Percentiles rank a stretch among this genome's conserved stretches.
Evolutionary conservation across 1,284 basidiomycete species (phyloP).

Genomic region (Afroboletus lepidellus): DNA sequence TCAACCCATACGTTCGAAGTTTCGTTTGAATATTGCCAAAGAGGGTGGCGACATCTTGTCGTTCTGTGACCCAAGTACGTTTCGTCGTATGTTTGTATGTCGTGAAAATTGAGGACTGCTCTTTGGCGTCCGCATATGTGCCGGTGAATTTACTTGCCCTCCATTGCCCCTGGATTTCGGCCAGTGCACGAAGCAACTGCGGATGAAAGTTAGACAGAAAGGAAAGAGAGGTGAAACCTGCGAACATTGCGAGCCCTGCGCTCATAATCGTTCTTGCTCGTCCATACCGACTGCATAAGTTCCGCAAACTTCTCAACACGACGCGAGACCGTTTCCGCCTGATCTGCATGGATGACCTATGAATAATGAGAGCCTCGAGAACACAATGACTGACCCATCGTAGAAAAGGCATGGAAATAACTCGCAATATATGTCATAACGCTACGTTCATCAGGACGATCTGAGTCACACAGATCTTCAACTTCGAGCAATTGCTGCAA

Average conservation of each 20-base stretch:
- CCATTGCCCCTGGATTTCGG: slow-evolving; percentile 67
- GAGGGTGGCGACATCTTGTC: slow-evolving; percentile 84
- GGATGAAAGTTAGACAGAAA: slow-evolving; percentile 11
- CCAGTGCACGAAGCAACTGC: slow-evolving; percentile 66
- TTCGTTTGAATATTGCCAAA: slow-evolving; percentile 96
- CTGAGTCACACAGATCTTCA: slow-evolving; percentile 89
- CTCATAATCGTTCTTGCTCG: slow-evolving; percentile 91
- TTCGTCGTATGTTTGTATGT: slow-evolving; percentile 87
- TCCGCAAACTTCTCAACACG: slow-evolving; percentile 96
- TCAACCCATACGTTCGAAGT: slow-evolving; percentile 84
- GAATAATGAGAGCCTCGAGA: neutral
- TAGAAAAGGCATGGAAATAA: slow-evolving; percentile 97
- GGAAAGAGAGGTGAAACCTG: slow-evolving; percentile 6
- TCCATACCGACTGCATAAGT: slow-evolving; percentile 87
- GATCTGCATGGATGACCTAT: slow-evolving; percentile 55
- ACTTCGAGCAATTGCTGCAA: slow-evolving; percentile 90
- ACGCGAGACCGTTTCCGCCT: slow-evolving; percentile 91
- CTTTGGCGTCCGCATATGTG: slow-evolving; percentile 81
- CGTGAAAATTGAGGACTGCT: slow-evolving; percentile 72
- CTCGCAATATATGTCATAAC: slow-evolving; percentile 96
- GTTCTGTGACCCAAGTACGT: slow-evolving; percentile 85
- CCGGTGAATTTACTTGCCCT: slow-evolving; percentile 59
- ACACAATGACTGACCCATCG: slow-evolving; percentile 69
- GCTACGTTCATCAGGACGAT: slow-evolving; percentile 89
- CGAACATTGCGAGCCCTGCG: slow-evolving; percentile 74